Evolutionary conservation across 352 stramenopile species (phyloP), one percentile per base, ranked within the genome.

Genomic region (Pythium myriotylum): DNA sequence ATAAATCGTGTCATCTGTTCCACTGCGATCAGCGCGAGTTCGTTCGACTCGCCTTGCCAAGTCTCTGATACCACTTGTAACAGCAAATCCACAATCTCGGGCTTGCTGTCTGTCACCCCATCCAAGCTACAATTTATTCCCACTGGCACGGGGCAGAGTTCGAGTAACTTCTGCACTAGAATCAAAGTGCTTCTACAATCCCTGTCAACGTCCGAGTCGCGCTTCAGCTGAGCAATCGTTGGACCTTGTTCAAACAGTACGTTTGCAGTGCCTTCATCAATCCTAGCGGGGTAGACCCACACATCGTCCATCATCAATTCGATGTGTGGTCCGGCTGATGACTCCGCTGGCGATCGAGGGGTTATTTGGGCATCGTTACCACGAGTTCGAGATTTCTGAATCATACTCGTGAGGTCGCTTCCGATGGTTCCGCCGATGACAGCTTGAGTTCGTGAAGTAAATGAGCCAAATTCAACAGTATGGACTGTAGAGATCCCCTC

Each of bases 251-350:
- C 16, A 24, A 42, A 50, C 6, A 59, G 35, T 6, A 4, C 10
- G 1, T 40, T 23, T 2, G 50, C 49, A 42, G 35, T 24, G 0
- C 17, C 0, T 1, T 23, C 27, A 19, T 58, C 39, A 9, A 64
- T 45, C 8, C 26, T 8, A 0, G 33, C 3, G 3, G n/a, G 12
- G 24, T 32, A 64, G 9, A 58, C 9, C 57, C 47, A 64, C 4
- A 64, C 16, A 26, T 64, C 57, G 19, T 64, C 57, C n/a, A 64
- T 35, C 4, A 64, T 16, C 0, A 64, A 7, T 2, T 42, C 27
- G 2, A n/a, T n/a, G n/a, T n/a, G n/a, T n/a, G n/a, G n/a, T n/a
- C n/a, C n/a, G n/a, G n/a, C n/a, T n/a, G n/a, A n/a, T n/a, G n/a
- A n/a, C n/a, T n/a, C n/a, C n/a, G n/a, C n/a, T n/a, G n/a, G n/a